Conservation (phyloP, 2,329 filamentous ascomycete genomes). For the Talaromyces sp. region DNA sequence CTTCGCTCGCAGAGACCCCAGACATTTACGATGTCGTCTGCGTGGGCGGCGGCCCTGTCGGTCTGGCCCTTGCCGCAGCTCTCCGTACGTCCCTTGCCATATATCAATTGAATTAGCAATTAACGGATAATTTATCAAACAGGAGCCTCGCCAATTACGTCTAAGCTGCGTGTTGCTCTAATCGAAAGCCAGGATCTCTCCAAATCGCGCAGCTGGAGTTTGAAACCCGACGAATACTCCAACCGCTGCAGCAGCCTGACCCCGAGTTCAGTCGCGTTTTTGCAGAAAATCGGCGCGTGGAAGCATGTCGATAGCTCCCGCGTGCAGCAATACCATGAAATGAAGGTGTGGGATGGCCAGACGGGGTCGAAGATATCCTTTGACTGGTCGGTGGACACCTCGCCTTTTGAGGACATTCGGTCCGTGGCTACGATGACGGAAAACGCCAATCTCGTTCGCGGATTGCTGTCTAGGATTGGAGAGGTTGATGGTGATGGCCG, state of each 20-base stretch:
- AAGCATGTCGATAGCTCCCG: conserved; percentile 63
- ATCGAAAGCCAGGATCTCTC: conserved; percentile 83
- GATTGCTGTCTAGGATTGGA: conserved; percentile 64
- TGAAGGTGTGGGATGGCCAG: conserved; percentile 98
- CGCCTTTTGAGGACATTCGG: conserved; percentile 42
- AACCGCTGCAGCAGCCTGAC: conserved; percentile 96
- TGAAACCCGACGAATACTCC: conserved; percentile 66
- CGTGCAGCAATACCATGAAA: conserved; percentile 84
- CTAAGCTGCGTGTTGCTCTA: conserved; percentile 74
- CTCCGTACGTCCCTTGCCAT: conserved; percentile 53
- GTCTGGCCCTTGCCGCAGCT: conserved; percentile 73
- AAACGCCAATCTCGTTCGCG: conserved; percentile 81
- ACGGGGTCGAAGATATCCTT: conserved; percentile 84
- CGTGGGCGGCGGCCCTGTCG: conserved; percentile 82
- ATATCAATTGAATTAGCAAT: background rate
- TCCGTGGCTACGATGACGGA: conserved; percentile 96
- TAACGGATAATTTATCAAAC: conserved; percentile 9
- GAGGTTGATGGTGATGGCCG: conserved; percentile 43
- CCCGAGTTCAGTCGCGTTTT: conserved; percentile 75
- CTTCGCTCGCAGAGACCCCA: conserved; percentile 35
- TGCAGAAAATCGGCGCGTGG: conserved; percentile 83
- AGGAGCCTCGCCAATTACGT: conserved; percentile 72
- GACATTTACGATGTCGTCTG: conserved; percentile 92
- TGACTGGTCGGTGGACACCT: conserved; percentile 57
- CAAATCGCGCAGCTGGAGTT: conserved; percentile 60